phyloP scores from a whole-genome alignment of 306 rosid species.

The Cicer chorassanicum region DNA sequence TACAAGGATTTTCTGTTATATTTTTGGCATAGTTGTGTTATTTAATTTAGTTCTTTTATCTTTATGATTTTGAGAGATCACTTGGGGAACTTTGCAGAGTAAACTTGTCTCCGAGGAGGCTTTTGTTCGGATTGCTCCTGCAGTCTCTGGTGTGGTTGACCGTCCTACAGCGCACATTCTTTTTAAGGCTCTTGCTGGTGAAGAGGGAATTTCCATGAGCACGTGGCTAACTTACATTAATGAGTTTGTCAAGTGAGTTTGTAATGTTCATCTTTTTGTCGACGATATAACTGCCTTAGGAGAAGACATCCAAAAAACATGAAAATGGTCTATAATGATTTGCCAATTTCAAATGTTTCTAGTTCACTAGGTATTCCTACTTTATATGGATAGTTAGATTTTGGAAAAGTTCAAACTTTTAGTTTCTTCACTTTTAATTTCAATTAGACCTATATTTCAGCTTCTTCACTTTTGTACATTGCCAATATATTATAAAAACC shows the following conservation, averaged over 20 bases:
- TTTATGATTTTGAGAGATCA: constrained; percentile 38
- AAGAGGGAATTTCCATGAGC: constrained; percentile 74
- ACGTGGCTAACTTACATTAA: constrained; percentile 78
- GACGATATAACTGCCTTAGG: constrained; percentile 35
- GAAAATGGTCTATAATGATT: constrained; percentile 29
- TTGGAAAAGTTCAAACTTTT: not conserved
- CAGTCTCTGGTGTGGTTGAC: constrained; percentile 83
- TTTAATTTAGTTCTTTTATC: constrained; percentile 24
- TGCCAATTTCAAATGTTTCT: constrained; percentile 32
- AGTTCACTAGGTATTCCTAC: constrained; percentile 28
- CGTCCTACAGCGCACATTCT: constrained; percentile 78
- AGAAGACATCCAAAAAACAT: constrained; percentile 32
- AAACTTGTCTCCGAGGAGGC: constrained; percentile 78
- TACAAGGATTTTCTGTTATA: constrained; percentile 12
- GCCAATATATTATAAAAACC: constrained; percentile 12
- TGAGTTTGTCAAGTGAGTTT: constrained; percentile 85
- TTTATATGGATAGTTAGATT: constrained; percentile 37
- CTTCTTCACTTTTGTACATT: constrained; percentile 21
- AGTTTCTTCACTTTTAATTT: constrained; percentile 15
- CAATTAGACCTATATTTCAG: not conserved
- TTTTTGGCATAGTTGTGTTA: not conserved
- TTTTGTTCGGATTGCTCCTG: constrained; percentile 89
- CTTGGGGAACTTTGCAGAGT: constrained; percentile 59
- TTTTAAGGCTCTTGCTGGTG: constrained; percentile 85
- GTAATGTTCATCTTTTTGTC: constrained; percentile 7